Conservation (phyloP, 2,329 filamentous ascomycete genomes). For the Alternaria consortialis region DNA sequence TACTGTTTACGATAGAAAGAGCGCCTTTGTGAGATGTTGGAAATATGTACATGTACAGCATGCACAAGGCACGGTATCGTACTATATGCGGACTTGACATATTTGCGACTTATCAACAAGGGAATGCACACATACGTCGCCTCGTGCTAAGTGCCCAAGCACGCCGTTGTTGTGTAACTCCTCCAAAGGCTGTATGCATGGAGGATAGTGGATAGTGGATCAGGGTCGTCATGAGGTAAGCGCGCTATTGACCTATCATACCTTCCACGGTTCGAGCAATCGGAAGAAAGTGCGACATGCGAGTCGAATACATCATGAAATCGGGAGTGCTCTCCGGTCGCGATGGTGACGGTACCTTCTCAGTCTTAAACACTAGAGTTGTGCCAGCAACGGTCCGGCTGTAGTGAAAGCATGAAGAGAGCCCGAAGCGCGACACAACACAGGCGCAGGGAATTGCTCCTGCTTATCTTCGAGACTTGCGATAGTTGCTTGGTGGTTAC, state of each 20-base stretch:
- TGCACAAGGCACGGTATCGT: neutral
- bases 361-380: neutral
- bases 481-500: neutral
- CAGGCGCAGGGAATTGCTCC: slow-evolving; percentile 1
- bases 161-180: neutral
- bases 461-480: neutral
- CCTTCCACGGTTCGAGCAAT: slow-evolving; percentile 2
- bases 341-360: neutral
- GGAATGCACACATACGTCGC: neutral
- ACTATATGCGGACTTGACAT: neutral
- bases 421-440: neutral
- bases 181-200: neutral
- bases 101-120: neutral
- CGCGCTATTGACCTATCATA: neutral
- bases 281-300: neutral
- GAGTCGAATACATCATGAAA: neutral
- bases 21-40: slow-evolving; percentile 10
- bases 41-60: neutral
- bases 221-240: slow-evolving; percentile 4
- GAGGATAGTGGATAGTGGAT: slow-evolving; percentile 2
- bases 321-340: neutral
- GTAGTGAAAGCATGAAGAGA: slow-evolving; percentile 8
- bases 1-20: slow-evolving; percentile 60
- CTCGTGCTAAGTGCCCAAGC: neutral
- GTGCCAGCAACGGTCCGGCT: neutral